Evolutionary conservation across 495 filamentous ascomycete species (phyloP), one percentile per base, ranked within the genome.

Genomic region (Arthonia radiata): DNA sequence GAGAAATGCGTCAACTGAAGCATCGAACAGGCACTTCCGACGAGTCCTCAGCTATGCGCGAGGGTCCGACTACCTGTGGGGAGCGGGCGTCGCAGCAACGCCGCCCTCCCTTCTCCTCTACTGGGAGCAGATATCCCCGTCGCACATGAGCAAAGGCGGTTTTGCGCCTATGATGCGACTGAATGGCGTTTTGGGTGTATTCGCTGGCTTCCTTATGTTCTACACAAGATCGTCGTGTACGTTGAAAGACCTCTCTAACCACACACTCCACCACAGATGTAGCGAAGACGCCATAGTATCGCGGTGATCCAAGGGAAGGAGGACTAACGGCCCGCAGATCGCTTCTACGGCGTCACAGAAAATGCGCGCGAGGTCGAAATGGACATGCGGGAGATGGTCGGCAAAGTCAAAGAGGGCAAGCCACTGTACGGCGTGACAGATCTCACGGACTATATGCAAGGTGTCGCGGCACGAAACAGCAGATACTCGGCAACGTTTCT

Each of bases 341-440:
- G 86, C 25, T 93, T 97, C 56, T 92, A 92, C 58, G 86, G 86
- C 35, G 74, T 77, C 53, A 65, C 62, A 17, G 86, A 97, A 46
- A 94, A 97, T 53, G 50, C 65, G 23, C 67, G 89, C 31, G 86
- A 97, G 43, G 54, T 82, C 16, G 77, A 92, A 22, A 74, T 83
- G 69, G 86, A 97, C 44, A 97, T 92, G 80, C 65, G 63, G 30
- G 86, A 97, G 57, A 97, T 97, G 86, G 81, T 91, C 3, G 63
- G 67, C 42, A 81, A 77, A 46, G 81, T 93, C 39, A 94, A 94
- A 58, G 64, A 56, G 26, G 82, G 80, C 25, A 61, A 90, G 49
- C 67, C 89, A 12, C 52, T 94, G n/a, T 97, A 97, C 47, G 86
- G 86, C 31, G 61, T 56, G 29, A 80, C 72, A 30, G 53, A 49